phyloP scores from a whole-genome alignment of 306 rosid species.

The Casuarina glauca region DNA sequence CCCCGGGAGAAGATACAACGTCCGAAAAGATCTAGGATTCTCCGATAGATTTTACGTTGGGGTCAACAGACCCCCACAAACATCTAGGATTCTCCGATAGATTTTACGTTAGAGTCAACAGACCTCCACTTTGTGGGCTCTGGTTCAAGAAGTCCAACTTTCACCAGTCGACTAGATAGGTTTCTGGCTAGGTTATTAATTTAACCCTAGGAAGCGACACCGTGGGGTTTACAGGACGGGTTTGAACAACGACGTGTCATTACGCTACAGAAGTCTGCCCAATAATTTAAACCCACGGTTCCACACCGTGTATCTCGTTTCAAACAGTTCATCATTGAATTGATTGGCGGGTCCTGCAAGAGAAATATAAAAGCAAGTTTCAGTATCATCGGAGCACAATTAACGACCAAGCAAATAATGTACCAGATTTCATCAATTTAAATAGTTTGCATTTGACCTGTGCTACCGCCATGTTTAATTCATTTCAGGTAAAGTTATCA shows the following conservation, averaged over 20 bases:
- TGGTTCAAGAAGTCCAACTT: not conserved
- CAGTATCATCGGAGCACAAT: constrained; percentile 25
- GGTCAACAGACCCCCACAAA: no score
- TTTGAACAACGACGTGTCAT: no score
- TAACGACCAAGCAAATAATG: not conserved
- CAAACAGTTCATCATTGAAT: constrained; percentile 38
- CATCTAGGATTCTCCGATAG: not conserved
- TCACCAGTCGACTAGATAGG: not conserved
- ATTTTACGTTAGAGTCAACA: not conserved
- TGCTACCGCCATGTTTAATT: not conserved
- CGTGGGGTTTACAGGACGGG: not conserved
- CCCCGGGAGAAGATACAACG: not conserved
- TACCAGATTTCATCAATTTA: not conserved
- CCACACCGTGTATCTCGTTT: constrained; percentile 31
- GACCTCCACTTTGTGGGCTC: not conserved
- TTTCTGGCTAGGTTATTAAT: no score
- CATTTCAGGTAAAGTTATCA: no score
- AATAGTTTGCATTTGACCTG: not conserved
- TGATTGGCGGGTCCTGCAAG: constrained; percentile 64
- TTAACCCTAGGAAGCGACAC: no score
- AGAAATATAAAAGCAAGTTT: constrained; percentile 29
- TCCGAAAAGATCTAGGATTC: no score
- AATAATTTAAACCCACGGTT: constrained; percentile 34
- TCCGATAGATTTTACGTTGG: no score
- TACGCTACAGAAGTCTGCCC: constrained; percentile 22